Evolutionary conservation across 257 asterid species (phyloP), one percentile per base, ranked within the genome.

Genomic region (Sherardia arvensis): DNA sequence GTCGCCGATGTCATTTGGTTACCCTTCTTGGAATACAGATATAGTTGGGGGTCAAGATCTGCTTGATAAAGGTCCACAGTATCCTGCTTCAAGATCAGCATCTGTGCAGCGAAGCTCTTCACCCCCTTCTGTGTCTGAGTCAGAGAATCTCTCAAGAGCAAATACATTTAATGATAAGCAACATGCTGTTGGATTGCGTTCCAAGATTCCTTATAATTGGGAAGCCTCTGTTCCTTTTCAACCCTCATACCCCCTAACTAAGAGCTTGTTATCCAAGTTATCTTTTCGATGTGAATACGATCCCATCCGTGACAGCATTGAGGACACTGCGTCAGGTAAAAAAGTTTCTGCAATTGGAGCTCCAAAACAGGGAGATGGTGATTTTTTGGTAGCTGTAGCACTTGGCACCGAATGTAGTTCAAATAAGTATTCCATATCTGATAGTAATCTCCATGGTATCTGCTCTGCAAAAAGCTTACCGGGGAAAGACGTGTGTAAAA

Each of bases 211-310:
- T 62, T 80, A 73, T 71, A 67, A 80, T 66, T 92, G 98, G 98
- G 93, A 80, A 74, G 89, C 91, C 48, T 88, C 95, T 45, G 76
- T 63, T 69, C 93, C 93, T 75, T 89, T 88, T 69, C 69, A 67
- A 29, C 96, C 98, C 25, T 86, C 90, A 3, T 83, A 79, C 72
- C 75, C 70, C 51, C 69, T 92, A 43, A 87, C 85, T 25, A 81
- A 62, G 51, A 77, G 69, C 18, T 71, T 90, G 28, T 80, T 86
- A 67, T 58, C 62, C 17, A 28, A 29, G 40, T 28, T 58, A 28
- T 65, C 76, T 77, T 73, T 82, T 67, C 80, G 73, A 71, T 62
- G 66, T 60, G 81, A 69, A 7, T 67, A 78, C 55, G 80, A 87
- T n/a, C 87, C 93, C 53, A 60, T 80, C 62, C 82, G 61, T 47